phyloP scores from a whole-genome alignment of 805 yeast species.

The Yarrowia sp. region DNA sequence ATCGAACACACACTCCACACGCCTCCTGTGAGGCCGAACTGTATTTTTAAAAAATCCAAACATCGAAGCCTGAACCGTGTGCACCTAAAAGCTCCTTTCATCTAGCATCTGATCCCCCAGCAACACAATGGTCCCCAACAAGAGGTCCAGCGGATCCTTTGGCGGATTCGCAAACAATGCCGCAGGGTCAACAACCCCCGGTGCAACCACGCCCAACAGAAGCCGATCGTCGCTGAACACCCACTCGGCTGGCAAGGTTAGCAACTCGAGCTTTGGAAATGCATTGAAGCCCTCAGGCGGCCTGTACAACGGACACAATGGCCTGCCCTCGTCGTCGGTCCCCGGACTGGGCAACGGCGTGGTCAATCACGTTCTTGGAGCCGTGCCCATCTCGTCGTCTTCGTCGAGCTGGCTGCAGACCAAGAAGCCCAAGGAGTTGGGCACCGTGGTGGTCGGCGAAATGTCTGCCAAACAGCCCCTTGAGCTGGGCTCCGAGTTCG shows the following conservation, averaged over 20 bases:
- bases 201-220: constrained; percentile 24
- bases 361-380: constrained; percentile 33
- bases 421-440: constrained; percentile 38
- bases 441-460: constrained; percentile 33
- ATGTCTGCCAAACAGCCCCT: constrained; percentile 41
- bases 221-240: constrained; percentile 22
- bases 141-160: constrained; percentile 37
- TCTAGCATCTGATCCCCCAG: constrained; percentile 28
- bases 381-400: constrained; percentile 22
- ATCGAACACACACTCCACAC: constrained; percentile 36
- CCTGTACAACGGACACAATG: constrained; percentile 16
- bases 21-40: constrained; percentile 27
- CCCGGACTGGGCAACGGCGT: constrained; percentile 25
- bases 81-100: constrained; percentile 15
- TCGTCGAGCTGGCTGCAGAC: constrained; percentile 29
- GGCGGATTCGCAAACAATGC: constrained; percentile 26
- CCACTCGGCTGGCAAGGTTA: constrained; percentile 27
- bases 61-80: constrained; percentile 21
- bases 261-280: constrained; percentile 35
- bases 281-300: constrained; percentile 31
- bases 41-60: constrained; percentile 36
- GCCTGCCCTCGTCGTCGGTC: constrained; percentile 6
- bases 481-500: constrained; percentile 45
- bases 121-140: constrained; percentile 32
- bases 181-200: constrained; percentile 13